phyloP scores from a whole-genome alignment of 805 yeast genomes.

The Sugiyamaella chiloensis region DNA sequence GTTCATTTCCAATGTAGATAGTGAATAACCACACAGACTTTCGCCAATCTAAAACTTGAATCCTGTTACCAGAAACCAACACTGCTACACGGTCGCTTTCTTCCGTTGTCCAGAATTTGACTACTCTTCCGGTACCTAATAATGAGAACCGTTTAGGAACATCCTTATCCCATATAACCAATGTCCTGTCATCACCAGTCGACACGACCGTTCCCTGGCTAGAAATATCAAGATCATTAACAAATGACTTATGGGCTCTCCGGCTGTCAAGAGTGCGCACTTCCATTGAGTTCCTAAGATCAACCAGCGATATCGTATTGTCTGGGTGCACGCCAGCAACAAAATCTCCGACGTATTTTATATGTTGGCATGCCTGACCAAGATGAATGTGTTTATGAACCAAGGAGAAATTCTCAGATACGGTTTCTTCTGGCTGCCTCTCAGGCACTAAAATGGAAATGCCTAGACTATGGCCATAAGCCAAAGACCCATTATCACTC shows the following conservation, averaged over 20 bases:
- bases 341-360: slow-evolving; percentile 12
- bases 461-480: slow-evolving; percentile 22
- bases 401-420: background rate
- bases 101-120: slow-evolving; percentile 35
- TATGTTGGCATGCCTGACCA: slow-evolving; percentile 19
- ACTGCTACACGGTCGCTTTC: slow-evolving; percentile 35
- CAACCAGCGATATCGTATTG: slow-evolving; percentile 20
- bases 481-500: slow-evolving; percentile 19
- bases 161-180: slow-evolving; percentile 32
- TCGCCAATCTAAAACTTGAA: slow-evolving; percentile 37
- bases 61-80: slow-evolving; percentile 34
- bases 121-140: slow-evolving; percentile 28
- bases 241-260: slow-evolving; percentile 27
- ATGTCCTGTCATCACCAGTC: slow-evolving; percentile 33
- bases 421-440: background rate
- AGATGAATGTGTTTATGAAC: slow-evolving; percentile 15
- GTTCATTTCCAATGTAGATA: slow-evolving; percentile 30
- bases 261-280: slow-evolving; percentile 7
- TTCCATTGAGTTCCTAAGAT: slow-evolving; percentile 5
- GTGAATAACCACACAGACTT: slow-evolving; percentile 31
- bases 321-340: slow-evolving; percentile 27
- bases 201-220: slow-evolving; percentile 31
- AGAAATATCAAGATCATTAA: slow-evolving; percentile 34
- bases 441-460: slow-evolving; percentile 13
- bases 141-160: slow-evolving; percentile 18